Evolutionary conservation across 83 land plant genomes (phyloP), one percentile per base, ranked within the genome.

Genomic region (Picea abies): DNA sequence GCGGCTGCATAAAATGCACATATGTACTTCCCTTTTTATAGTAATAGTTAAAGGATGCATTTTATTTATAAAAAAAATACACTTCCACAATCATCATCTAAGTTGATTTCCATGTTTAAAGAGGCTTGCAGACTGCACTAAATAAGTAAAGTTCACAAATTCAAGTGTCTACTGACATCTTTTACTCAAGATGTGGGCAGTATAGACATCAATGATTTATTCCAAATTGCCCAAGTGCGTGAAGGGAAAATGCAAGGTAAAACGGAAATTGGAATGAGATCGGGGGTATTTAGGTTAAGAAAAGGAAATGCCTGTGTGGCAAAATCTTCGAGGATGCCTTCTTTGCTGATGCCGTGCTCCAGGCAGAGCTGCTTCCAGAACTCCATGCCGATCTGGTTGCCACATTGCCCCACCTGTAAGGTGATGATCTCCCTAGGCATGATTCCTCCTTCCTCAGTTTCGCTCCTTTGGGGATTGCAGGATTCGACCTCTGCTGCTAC

Each of bases 321-420:
- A 81, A 96, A 96, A 67, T 96, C 99, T 79, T 96, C 99, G 76
- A 96, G 98, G 68, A 96, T 93, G 89, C 99, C 99, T n/a, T 96
- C 99, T 73, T 90, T 93, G 89, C 96, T 95, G 90, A 96, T 96
- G 80, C 99, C 99, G 86, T 96, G 99, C 91, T 96, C 99, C 86
- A 93, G 90, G 84, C 99, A 96, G 83, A 96, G 99, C 93, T 96
- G 97, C 88, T 96, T 96, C 99, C 99, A 96, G 91, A 96, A 96
- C 91, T 96, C 99, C 99, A 96, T 96, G 1, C 99, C 99, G 86
- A 96, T 96, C 92, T 96, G 99, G 84, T 96, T 96, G 75, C 99
- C 99, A 85, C 99, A 96, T 96, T 96, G 99, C 62, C 99, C 99
- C 32, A 96, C 99, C 83, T 96, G 99, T 62, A 96, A 85, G 47